Evolutionary conservation across 129 eudicot species (phyloP).

Genomic region (Flaveria trinervia): DNA sequence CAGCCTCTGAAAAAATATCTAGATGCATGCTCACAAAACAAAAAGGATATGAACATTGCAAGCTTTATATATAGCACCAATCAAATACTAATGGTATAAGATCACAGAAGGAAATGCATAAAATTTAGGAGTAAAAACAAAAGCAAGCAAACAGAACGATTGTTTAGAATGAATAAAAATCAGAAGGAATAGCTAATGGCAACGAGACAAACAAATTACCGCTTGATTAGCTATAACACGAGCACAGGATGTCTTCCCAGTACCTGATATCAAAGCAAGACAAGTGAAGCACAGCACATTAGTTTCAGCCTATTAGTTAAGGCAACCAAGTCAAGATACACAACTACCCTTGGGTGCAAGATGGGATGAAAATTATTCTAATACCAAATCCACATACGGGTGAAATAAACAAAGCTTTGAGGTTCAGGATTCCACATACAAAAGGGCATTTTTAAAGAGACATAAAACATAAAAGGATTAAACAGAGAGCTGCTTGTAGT

Average conservation of each 20-base stretch:
- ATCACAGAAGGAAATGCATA: constrained; percentile 6
- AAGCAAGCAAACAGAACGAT: neutral
- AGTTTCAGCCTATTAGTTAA: constrained; percentile 18
- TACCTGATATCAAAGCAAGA: constrained; percentile 56
- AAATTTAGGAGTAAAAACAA: constrained; percentile 4
- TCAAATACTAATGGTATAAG: neutral
- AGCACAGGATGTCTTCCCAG: constrained; percentile 98
- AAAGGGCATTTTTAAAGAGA: neutral
- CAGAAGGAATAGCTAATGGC: constrained; percentile 6
- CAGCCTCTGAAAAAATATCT: neutral
- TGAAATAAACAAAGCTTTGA: neutral
- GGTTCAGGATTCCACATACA: neutral
- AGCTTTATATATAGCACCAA: neutral
- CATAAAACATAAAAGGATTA: neutral
- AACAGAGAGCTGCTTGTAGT: neutral
- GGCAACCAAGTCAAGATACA: constrained; percentile 17
- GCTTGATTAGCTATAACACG: constrained; percentile 97
- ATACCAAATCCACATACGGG: constrained; percentile 13
- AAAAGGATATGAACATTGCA: constrained; percentile 10
- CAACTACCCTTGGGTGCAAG: constrained; percentile 13
- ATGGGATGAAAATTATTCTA: neutral
- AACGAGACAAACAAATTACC: constrained; percentile 48
- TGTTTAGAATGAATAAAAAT: neutral
- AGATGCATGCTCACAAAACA: neutral
- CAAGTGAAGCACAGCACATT: constrained; percentile 25